Evolutionary conservation across 768 basidiomycete genomes (phyloP), one percentile per base, ranked within the genome.

Genomic region (Tulasnella sp.): DNA sequence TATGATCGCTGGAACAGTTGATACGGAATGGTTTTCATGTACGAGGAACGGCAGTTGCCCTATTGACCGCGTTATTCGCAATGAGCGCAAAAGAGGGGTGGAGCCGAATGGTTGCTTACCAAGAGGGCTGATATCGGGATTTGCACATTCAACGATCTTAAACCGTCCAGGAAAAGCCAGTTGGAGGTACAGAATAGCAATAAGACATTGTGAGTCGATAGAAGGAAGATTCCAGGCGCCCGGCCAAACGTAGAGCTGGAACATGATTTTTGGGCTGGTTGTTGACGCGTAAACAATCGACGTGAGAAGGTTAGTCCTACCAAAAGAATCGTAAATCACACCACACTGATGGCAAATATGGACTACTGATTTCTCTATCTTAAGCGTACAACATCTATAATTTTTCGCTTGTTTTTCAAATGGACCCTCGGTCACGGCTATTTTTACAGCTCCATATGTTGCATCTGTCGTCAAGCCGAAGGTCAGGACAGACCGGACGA

Each of bases 41-140:
- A 88, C 89, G 48, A 95, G 85, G 83, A 90, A 94, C 1, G 94
- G 94, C 1, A 96, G 87, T 83, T 91, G 91, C 22, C 94, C 94
- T 95, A 69, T 64, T 37, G 34, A 20, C 14, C 37, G 41, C 6
- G 40, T 79, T 44, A 69, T 24, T 28, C 9, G 16, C 16, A 24
- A 69, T 22, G 18, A 77, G 16, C 28, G 76, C 48, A 16, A 77
- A 77, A 41, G 28, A 22, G 16, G 37, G 18, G 24, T 1, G 46
- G 16, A 18, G 16, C 14, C 37, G 20, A 20, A 42, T 34, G 88
- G 24, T n/a, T 8, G 42, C 90, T 86, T 84, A 92, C 94, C 94
- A 83, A 88, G 91, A 20, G 94, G 93, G 74, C 94, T 94, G 31
- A 88, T 81, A 86, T 94, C 93, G 12, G 93, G 92, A 84, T 93